A percentile compares a stretch with the other conserved stretches of the same genome.
Conservation (phyloP, 2,329 filamentous ascomycete species). For the Malbranchea zuffiana region DNA sequence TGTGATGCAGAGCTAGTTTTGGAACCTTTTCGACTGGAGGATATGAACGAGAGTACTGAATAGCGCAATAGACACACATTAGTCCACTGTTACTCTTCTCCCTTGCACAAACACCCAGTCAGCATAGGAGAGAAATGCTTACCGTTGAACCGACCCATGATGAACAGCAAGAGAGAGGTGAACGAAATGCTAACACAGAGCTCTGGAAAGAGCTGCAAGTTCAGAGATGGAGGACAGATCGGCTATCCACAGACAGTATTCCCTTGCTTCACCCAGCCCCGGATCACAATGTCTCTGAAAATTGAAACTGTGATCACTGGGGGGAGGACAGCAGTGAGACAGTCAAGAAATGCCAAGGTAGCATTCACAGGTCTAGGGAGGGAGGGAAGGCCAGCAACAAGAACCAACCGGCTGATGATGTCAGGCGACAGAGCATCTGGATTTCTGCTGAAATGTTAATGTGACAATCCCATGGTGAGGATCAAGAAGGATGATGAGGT, state of each 20-base stretch:
- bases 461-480: too few species aligned
- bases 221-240: too few species aligned
- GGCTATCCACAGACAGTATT: too few species aligned
- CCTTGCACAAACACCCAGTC: too few species aligned
- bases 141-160: conserved; percentile 14
- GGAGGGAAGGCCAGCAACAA: neutral
- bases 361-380: neutral
- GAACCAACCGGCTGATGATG: conserved; percentile 7
- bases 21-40: conserved; percentile 6
- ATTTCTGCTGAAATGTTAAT: too few species aligned
- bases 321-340: neutral
- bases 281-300: too few species aligned
- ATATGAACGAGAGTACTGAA: conserved; percentile 13
- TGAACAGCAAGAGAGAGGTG: neutral
- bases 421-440: too few species aligned
- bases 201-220: too few species aligned
- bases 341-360: neutral
- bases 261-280: too few species aligned
- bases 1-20: conserved; percentile 8
- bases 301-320: neutral
- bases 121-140: conserved; percentile 3
- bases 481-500: too few species aligned
- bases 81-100: too few species aligned
- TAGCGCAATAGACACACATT: neutral
- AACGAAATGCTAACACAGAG: neutral